These are phyloP conservation scores for Echium plantagineum DNA, from an alignment of 257 asterid genomes.

Conservation along the genomic window DNA sequence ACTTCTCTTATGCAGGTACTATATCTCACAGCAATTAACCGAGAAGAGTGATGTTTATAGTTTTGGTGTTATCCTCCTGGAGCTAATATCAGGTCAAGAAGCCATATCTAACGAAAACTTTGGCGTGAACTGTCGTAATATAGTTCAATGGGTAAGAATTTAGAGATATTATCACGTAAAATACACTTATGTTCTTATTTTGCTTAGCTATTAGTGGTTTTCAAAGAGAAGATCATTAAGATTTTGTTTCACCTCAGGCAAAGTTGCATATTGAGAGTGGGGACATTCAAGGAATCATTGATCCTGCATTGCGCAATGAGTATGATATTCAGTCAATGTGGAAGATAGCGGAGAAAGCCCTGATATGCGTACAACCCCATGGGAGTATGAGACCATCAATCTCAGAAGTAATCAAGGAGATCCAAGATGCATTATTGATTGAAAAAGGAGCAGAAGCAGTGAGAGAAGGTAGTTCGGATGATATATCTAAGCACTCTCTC, in stretches of 20 bases:
- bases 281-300: slow-evolving; percentile 90
- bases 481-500: slow-evolving; percentile 61
- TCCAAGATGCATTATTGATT: slow-evolving; percentile 73
- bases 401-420: slow-evolving; percentile 88
- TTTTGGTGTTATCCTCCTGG: slow-evolving; percentile 91
- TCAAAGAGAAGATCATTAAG: no score
- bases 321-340: slow-evolving; percentile 96
- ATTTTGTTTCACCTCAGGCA: slow-evolving; percentile 33
- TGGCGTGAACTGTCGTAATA: slow-evolving; percentile 79
- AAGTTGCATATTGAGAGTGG: slow-evolving; percentile 91
- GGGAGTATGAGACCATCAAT: slow-evolving; percentile 93
- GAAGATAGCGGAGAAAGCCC: slow-evolving; percentile 99
- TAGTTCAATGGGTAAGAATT: slow-evolving; percentile 87
- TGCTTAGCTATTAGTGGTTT: no score
- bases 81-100: slow-evolving; percentile 94
- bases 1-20: slow-evolving; percentile 20
- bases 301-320: slow-evolving; percentile 47
- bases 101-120: slow-evolving; percentile 86
- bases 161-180: no score
- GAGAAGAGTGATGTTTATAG: slow-evolving; percentile 95
- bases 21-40: slow-evolving; percentile 94
- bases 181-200: not conserved
- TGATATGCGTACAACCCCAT: slow-evolving; percentile 93
- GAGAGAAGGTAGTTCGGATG: slow-evolving; percentile 78
- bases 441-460: slow-evolving; percentile 59